Evolutionary conservation across 2,329 filamentous ascomycete species (phyloP).

Genomic region (Teratosphaeria gauchensis): DNA sequence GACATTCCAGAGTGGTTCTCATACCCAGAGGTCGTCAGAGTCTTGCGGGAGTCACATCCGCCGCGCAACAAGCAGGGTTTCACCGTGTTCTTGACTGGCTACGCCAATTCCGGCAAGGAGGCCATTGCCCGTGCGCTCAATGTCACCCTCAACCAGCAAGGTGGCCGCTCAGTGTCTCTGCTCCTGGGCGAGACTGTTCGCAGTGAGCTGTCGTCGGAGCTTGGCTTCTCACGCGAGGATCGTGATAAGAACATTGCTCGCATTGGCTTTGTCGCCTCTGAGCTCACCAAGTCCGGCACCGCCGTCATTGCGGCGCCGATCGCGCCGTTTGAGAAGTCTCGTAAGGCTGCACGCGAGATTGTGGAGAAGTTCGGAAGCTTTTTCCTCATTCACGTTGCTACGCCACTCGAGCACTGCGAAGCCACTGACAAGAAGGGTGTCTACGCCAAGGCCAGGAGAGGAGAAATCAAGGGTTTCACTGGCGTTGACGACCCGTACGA

Average conservation of each 20-base stretch:
- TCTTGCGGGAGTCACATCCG: slow-evolving; percentile 92
- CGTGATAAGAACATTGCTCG: slow-evolving; percentile 90
- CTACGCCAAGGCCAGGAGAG: slow-evolving; percentile 71
- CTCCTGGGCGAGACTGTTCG: slow-evolving; percentile 94
- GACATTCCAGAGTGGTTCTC: slow-evolving; percentile 99
- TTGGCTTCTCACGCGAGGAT: slow-evolving; percentile 89
- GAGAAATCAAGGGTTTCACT: slow-evolving; percentile 96
- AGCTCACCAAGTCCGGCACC: slow-evolving; percentile 84
- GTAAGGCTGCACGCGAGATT: slow-evolving; percentile 69
- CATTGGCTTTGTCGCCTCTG: slow-evolving; percentile 90
- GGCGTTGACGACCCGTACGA: slow-evolving; percentile 98
- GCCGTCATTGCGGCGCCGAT: slow-evolving; percentile 96
- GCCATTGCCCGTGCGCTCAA: slow-evolving; percentile 91
- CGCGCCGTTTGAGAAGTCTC: slow-evolving; percentile 75
- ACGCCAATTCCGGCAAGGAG: slow-evolving; percentile 95
- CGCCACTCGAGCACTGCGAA: slow-evolving; percentile 84
- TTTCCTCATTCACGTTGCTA: slow-evolving; percentile 91
- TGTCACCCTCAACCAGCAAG: slow-evolving; percentile 95
- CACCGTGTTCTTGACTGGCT: slow-evolving; percentile 95
- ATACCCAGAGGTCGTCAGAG: slow-evolving; percentile 95
- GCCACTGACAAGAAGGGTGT: slow-evolving; percentile 89
- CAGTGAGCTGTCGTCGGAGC: slow-evolving; percentile 82
- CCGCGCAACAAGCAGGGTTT: slow-evolving; percentile 87
- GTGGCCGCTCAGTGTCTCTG: slow-evolving; percentile 86
- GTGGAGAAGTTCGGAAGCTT: slow-evolving; percentile 84